Percentiles rank a stretch among this genome's conserved stretches.
Conservation (phyloP, 495 filamentous ascomycete species). For the Elaphomyces granulatus region DNA sequence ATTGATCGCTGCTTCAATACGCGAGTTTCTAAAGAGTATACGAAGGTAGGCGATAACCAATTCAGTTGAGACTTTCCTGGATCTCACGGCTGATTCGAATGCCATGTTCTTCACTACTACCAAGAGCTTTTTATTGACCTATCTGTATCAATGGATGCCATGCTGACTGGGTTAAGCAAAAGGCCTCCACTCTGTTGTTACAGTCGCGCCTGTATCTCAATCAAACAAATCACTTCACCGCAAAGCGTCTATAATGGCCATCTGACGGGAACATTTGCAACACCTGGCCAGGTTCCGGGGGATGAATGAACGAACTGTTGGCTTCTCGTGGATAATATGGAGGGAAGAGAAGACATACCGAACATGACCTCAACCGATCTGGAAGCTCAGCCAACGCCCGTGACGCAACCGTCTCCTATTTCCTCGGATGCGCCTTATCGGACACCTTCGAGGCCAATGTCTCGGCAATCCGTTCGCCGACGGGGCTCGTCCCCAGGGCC, state of each 20-base stretch:
- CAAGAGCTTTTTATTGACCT: no score
- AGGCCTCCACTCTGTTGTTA: neutral
- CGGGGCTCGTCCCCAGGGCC: slow-evolving; percentile 47
- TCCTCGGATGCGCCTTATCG: slow-evolving; percentile 53
- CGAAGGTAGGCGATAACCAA: no score
- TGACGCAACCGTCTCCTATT: slow-evolving; percentile 40
- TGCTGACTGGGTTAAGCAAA: neutral
- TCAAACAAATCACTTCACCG: neutral
- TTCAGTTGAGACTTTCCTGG: no score
- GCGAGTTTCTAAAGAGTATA: no score
- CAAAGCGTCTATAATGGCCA: neutral
- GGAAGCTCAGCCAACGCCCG: slow-evolving; percentile 11
- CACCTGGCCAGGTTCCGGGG: neutral
- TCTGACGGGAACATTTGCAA: neutral
- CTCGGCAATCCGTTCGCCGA: slow-evolving; percentile 36
- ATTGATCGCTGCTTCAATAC: no score
- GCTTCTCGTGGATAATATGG: neutral
- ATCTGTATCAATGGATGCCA: no score
- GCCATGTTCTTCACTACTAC: no score
- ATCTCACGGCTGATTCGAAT: no score
- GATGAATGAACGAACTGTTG: neutral
- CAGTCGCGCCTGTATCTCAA: neutral
- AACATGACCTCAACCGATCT: slow-evolving; percentile 18
- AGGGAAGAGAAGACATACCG: neutral
- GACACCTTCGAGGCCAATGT: slow-evolving; percentile 39